Conservation (phyloP, 768 basidiomycete species). For the Boletus rex-veris region DNA sequence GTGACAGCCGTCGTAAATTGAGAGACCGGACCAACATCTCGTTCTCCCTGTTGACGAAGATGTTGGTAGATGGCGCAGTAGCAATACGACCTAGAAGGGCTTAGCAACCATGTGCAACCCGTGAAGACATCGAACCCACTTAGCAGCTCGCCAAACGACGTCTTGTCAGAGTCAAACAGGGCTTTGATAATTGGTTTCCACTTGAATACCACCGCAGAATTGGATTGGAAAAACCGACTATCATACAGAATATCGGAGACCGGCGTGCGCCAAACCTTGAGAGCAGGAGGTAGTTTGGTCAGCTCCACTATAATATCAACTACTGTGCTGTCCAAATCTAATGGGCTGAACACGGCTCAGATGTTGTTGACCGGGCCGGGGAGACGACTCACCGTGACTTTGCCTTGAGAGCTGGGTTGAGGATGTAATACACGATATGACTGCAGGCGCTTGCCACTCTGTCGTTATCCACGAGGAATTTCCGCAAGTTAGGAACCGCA, state of each 20-base stretch:
- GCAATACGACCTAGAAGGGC: conserved; percentile 62
- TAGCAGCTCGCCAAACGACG: conserved; percentile 79
- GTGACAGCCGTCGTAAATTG: conserved; percentile 83
- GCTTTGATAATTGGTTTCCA: conserved; percentile 81
- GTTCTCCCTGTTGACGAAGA: conserved; percentile 93
- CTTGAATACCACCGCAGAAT: conserved; percentile 47
- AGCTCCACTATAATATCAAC: conserved; percentile 74
- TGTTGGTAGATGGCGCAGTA: conserved; percentile 86
- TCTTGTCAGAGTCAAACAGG: conserved; percentile 83
- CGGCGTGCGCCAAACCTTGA: conserved; percentile 82
- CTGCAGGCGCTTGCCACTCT: conserved; percentile 74
- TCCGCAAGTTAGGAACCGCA: conserved; percentile 71
- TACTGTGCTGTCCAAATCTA: conserved; percentile 70
- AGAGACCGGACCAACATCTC: conserved; percentile 86
- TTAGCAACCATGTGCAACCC: conserved; percentile 21
- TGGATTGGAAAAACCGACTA: conserved; percentile 79
- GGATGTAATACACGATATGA: conserved; percentile 81
- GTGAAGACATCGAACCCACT: conserved; percentile 45
- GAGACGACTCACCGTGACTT: conserved; percentile 55
- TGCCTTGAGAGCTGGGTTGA: conserved; percentile 76
- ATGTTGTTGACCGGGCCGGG: neutral
- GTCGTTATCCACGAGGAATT: conserved; percentile 81
- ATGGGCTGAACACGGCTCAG: conserved; percentile 47
- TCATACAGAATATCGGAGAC: conserved; percentile 84
- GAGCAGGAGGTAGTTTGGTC: conserved; percentile 67